Evolutionary conservation across 2,329 filamentous ascomycete species (phyloP).

Genomic region (Ceratocystis huliohia): DNA sequence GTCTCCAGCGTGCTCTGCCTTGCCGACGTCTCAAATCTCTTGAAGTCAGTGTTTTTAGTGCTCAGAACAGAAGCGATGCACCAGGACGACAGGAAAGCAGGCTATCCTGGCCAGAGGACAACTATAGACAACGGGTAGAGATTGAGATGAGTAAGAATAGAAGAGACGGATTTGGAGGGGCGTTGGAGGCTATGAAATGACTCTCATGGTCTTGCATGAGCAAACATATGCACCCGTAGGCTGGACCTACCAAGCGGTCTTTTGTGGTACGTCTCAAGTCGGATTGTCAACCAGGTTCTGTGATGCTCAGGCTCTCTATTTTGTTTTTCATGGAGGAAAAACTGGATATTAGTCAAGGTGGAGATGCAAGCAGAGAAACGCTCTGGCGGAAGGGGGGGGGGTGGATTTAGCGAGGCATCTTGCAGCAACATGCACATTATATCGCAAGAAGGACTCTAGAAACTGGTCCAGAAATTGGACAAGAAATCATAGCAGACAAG

Average conservation of each 20-base stretch:
- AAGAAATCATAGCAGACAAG: not conserved
- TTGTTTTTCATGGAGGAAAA: not conserved
- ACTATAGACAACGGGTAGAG: constrained; percentile 4
- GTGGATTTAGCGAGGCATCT: no score
- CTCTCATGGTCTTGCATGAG: not conserved
- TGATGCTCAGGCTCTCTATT: not conserved
- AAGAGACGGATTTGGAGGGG: not conserved
- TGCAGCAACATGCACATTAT: not conserved
- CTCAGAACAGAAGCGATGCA: not conserved
- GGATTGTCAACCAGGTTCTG: not conserved
- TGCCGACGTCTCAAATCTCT: not conserved
- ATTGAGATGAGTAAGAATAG: not conserved
- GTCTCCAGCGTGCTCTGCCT: not conserved
- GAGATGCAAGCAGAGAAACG: not conserved
- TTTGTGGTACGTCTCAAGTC: not conserved
- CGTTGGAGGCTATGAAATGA: not conserved
- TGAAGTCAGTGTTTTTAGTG: not conserved
- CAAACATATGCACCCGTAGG: not conserved
- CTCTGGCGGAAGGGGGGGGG: no score
- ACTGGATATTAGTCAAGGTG: not conserved
- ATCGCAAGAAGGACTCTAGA: not conserved
- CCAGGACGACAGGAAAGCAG: not conserved
- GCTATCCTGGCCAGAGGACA: not conserved
- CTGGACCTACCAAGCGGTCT: not conserved
- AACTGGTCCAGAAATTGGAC: not conserved